phyloP scores from a whole-genome alignment of 2,329 filamentous ascomycete genomes.

The Aspergillus phoenicis region DNA sequence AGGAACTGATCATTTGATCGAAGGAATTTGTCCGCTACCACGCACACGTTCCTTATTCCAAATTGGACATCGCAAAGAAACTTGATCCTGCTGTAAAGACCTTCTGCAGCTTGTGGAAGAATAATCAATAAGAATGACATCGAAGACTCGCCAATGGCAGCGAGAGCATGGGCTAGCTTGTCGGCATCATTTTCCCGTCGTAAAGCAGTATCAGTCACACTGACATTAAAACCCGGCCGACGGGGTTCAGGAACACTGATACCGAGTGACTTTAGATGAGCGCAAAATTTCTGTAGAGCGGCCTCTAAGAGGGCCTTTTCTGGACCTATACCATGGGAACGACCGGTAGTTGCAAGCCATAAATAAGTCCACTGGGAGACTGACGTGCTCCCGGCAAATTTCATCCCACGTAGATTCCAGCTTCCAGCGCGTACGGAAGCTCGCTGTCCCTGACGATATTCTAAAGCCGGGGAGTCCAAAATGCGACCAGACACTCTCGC shows the following conservation, averaged over 20 bases:
- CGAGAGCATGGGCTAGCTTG: background rate
- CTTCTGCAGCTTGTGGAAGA: background rate
- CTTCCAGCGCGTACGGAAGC: background rate
- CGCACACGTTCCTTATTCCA: slow-evolving; percentile 7
- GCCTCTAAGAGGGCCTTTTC: background rate
- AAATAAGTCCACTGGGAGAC: background rate
- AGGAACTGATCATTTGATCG: slow-evolving; percentile 8
- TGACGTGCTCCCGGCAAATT: background rate
- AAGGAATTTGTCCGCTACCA: slow-evolving; percentile 4
- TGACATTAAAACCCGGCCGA: background rate
- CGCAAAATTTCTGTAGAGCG: background rate
- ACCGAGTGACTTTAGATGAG: background rate
- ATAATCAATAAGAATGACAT: slow-evolving; percentile 4
- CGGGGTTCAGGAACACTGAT: background rate
- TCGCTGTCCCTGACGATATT: background rate
- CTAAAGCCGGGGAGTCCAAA: background rate
- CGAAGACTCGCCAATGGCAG: background rate
- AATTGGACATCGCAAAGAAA: slow-evolving; percentile 4
- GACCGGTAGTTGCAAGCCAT: background rate
- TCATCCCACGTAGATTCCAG: background rate
- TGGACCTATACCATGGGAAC: background rate
- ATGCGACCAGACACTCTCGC: background rate
- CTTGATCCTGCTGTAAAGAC: slow-evolving; percentile 8
- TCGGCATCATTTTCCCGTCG: slow-evolving; percentile 32
- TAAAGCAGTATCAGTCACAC: slow-evolving; percentile 51